Evolutionary conservation across 768 basidiomycete species (phyloP), one percentile per base, ranked within the genome.

Genomic region (Tricholoma bakamatsutake): DNA sequence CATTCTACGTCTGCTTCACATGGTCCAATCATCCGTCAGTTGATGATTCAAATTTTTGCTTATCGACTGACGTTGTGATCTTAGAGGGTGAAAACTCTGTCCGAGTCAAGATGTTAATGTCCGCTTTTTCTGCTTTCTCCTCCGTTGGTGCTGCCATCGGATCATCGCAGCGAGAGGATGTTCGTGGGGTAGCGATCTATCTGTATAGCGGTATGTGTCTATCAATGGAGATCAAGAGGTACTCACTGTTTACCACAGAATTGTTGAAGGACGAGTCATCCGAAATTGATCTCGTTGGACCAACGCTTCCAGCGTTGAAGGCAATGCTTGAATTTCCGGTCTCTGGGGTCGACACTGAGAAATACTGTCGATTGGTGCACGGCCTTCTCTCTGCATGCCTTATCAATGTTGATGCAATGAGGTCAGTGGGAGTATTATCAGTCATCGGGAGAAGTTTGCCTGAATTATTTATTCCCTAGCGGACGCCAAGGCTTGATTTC

Each of bases 341-440:
- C 5, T 57, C 68, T 46, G 69, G 74, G 18, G 59, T 73, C 15
- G 74, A 76, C 46, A 77, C 70, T 13, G 79, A 81, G 18, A 74
- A 78, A 54, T 91, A 84, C 62, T 77, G 76, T 12, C 78, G 78
- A 5, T 67, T 88, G 13, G 71, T 90, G 0, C 88, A 96, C 64
- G 90, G 90, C 17, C 69, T 97, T 17, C 71, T 98, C n/a, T 95
- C 92, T 0, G 80, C 87, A 0, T 93, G 91, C 64, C 71, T 98
- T 33, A 73, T 86, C 48, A 90, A 96, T 64, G 78, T 98, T 21
- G 95, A 98, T 64, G 90, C 87, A 58, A 93, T 97, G 88, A 82
- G 93, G 93, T 93, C 50, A 57, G 84, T 60, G 18, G 13, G 12
- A 35, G 12, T 58, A 39, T 15, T 45, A 47, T 46, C 52, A 28